These are phyloP conservation scores for Quercus parvula DNA, from an alignment of 306 rosid species.

Conservation along the genomic window DNA sequence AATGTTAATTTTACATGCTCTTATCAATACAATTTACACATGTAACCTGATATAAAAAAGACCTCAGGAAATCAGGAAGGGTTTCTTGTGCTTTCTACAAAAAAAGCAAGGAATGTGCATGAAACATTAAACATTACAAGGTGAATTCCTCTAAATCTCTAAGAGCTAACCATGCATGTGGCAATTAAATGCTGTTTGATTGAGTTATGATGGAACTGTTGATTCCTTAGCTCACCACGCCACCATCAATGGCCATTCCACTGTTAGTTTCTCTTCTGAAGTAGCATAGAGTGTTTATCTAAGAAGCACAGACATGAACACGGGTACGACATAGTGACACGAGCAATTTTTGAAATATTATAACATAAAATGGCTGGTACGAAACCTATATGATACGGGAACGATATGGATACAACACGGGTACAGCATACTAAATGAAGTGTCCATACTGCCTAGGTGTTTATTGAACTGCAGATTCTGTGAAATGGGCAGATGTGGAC, in stretches of 20 bases:
- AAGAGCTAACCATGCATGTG: neutral
- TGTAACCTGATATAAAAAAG: neutral
- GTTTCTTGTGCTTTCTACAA: conserved; percentile 2
- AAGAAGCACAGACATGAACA: too few species aligned
- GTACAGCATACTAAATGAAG: too few species aligned
- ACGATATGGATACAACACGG: accelerated
- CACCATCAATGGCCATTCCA: conserved; percentile 40
- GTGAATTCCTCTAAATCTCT: neutral
- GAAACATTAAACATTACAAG: neutral
- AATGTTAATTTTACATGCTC: conserved; percentile 3
- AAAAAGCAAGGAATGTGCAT: neutral
- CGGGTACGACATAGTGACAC: too few species aligned
- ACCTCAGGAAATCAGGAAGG: neutral
- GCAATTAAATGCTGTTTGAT: neutral
- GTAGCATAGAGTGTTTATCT: conserved; percentile 29
- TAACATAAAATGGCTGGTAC: too few species aligned
- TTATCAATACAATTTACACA: neutral
- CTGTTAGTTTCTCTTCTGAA: conserved; percentile 50
- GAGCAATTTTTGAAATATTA: too few species aligned
- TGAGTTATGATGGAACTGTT: conserved; percentile 3
- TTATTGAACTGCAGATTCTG: conserved; percentile 50
- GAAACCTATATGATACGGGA: too few species aligned
- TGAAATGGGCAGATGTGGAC: conserved; percentile 33
- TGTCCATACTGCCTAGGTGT: neutral
- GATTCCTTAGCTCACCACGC: conserved; percentile 34